Evolutionary conservation across 2,329 filamentous ascomycete genomes (phyloP), one percentile per base, ranked within the genome.

Genomic region (Xylaria sp.): DNA sequence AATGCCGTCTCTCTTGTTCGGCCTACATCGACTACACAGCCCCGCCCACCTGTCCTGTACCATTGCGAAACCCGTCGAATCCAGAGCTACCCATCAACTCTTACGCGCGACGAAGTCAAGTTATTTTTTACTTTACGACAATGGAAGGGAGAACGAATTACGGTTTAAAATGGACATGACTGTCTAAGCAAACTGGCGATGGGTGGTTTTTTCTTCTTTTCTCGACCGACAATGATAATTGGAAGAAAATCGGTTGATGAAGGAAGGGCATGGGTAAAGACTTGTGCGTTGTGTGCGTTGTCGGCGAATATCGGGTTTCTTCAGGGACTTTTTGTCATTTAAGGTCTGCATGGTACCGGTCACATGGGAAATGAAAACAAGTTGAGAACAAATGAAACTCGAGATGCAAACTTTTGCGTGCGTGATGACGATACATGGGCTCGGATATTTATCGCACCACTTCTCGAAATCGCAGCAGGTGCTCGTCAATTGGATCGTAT

Each of bases 1-100:
- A 87, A 87, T 82, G 80, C 81, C 79, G 85, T 81, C 76, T 79
- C 76, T 74, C 74, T 70, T 75, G 72, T 72, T 72, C 71, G 70
- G 68, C 70, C 65, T 67, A 41, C 61, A 64, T 67, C 67, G 65
- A 67, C 62, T 67, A 60, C 66, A 59, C 19, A 38, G 13, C 35
- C 17, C 40, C 43, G 46, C 40, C 40, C 43, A 41, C 40, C 59
- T 44, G 44, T 35, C 62, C 40, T 58, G 54, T 54, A 63, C 56
- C 58, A 52, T 51, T 58, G 41, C 43, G 27, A 48, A 44, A 21
- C 31, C 55, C 37, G 63, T 62, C 67, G 64, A 69, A 60, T 54
- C 54, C 62, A 44, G 58, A 51, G 38, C 62, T 64, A 43, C 64
- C 37, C 63, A 66, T 54, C 56, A 61, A 62, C 41, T 51, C 51